These are phyloP conservation scores for Mallotus nudiflorus DNA, from an alignment of 345 rosid genomes.

Conservation along the genomic window DNA sequence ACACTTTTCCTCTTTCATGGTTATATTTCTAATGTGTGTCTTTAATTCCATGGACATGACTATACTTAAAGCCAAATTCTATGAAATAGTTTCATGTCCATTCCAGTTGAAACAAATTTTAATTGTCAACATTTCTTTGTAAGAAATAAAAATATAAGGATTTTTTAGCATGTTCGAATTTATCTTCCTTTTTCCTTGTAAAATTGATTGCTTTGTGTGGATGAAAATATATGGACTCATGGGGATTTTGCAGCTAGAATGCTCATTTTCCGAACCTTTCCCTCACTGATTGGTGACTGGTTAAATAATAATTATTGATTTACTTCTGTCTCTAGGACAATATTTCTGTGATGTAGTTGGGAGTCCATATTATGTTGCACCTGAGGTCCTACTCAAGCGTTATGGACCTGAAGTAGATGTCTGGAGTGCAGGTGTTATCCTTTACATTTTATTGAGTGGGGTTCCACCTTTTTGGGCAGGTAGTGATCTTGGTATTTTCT, in stretches of 20 bases:
- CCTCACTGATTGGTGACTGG: background rate
- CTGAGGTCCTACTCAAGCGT: conserved; percentile 81
- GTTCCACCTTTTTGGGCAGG: conserved; percentile 99
- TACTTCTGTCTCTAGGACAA: conserved; percentile 55
- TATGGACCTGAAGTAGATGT: conserved; percentile 94
- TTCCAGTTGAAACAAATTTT: no score
- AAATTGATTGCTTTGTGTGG: no score
- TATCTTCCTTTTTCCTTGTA: no score
- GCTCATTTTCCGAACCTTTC: background rate
- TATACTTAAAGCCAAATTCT: no score
- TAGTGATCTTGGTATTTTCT: conserved; percentile 12
- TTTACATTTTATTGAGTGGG: conserved; percentile 88
- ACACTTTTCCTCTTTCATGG: no score
- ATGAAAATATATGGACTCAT: background rate
- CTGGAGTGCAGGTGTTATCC: conserved; percentile 97
- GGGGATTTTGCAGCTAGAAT: background rate
- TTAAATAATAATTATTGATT: no score
- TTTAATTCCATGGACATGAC: no score
- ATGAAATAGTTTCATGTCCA: no score
- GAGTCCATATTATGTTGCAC: conserved; percentile 98
- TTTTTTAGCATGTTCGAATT: background rate
- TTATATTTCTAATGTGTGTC: no score
- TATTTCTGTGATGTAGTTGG: conserved; percentile 86
- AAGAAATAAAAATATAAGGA: background rate
- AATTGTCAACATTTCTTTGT: background rate